Conservation (phyloP, 768 basidiomycete genomes). For the Dioszegia crocea region DNA sequence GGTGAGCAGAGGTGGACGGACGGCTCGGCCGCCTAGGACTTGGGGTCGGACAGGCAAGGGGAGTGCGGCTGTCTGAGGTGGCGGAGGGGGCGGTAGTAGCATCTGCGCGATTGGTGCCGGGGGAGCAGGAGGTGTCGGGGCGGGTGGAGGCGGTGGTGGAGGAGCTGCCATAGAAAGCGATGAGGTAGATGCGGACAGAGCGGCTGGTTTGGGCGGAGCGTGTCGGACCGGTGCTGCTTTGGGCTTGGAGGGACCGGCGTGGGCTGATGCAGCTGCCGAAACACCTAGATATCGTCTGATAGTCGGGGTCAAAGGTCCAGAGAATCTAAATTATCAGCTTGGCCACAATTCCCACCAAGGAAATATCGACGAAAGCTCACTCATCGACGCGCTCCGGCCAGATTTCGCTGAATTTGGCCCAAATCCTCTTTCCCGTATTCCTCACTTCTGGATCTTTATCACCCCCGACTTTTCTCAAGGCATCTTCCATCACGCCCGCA, state of each 20-base stretch:
- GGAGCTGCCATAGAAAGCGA: constrained; percentile 1
- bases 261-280: constrained; percentile 18
- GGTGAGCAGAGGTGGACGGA: neutral
- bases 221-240: neutral
- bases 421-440: constrained; percentile 48
- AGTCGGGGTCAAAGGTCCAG: constrained; percentile 51
- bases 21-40: neutral
- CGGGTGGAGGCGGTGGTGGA: neutral
- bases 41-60: neutral
- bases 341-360: neutral
- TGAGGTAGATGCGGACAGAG: constrained; percentile 8
- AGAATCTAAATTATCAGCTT: constrained; percentile 43
- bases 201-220: constrained; percentile 7
- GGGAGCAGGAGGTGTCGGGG: neutral
- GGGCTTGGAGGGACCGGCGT: constrained; percentile 22
- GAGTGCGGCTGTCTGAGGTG: neutral
- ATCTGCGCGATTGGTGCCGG: neutral
- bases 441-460: constrained; percentile 52
- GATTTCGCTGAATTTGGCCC: constrained; percentile 46
- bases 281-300: constrained; percentile 49
- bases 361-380: constrained; percentile 32
- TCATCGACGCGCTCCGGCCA: constrained; percentile 48
- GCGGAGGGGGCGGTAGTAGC: neutral
- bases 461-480: constrained; percentile 49
- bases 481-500: constrained; percentile 44